Conservation (phyloP, 1,284 basidiomycete genomes). For the Phlebopus sp. region DNA sequence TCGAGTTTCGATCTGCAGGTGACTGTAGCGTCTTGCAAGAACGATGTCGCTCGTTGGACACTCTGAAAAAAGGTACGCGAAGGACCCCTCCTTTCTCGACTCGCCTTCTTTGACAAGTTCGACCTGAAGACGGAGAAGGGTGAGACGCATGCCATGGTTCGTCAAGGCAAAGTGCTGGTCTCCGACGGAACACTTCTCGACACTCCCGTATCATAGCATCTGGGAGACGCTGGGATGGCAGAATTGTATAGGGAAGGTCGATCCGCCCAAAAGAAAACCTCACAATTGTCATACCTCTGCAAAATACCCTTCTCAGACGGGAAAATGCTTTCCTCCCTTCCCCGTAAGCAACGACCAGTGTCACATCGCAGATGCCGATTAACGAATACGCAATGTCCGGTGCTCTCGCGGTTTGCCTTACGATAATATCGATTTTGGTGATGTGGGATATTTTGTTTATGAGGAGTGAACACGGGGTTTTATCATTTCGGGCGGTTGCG, state of each 20-base stretch:
- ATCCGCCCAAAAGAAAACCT: constrained; percentile 15
- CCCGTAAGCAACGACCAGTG: constrained; percentile 11
- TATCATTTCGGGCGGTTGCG: not conserved
- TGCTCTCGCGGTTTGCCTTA: constrained; percentile 10
- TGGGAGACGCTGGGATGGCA: constrained; percentile 3
- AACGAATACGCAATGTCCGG: constrained; percentile 18
- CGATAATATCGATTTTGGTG: constrained; percentile 1
- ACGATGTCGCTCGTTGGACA: not conserved
- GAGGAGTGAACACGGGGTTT: not conserved
- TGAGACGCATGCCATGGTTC: constrained; percentile 9
- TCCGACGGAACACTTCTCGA: not conserved
- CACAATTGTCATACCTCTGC: constrained; percentile 8
- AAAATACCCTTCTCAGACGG: constrained; percentile 9
- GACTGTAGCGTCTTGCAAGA: constrained; percentile 3
- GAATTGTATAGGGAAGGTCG: constrained; percentile 14
- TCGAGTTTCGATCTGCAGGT: constrained; percentile 3
- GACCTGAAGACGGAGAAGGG: constrained; percentile 6
- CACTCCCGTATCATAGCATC: constrained; percentile 2
- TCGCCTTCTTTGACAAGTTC: constrained; percentile 1
- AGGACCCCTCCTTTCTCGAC: constrained; percentile 4
- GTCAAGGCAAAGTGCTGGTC: constrained; percentile 8
- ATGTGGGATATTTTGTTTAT: constrained; percentile 1
- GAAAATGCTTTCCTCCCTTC: constrained; percentile 13
- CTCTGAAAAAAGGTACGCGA: constrained; percentile 2
- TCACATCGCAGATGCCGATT: constrained; percentile 14